Conservation (phyloP, 495 filamentous ascomycete genomes). For the Parathielavia hyrcaniae region DNA sequence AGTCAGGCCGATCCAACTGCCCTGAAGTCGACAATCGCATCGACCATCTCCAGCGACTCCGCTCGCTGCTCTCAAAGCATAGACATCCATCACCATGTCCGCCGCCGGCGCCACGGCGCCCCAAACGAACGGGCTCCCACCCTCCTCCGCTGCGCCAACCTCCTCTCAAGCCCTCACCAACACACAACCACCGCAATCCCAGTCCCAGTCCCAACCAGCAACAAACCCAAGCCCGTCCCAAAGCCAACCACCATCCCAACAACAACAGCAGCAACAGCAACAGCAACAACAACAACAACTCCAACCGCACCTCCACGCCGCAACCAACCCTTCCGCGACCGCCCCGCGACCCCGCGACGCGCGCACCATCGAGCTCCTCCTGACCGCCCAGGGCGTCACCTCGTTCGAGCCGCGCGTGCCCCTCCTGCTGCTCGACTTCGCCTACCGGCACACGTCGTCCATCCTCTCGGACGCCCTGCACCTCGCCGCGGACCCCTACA, state of each 20-base stretch:
- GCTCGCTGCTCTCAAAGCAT: neutral
- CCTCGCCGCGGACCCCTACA: conserved; percentile 58
- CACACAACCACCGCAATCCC: conserved; percentile 35
- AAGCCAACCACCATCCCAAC: conserved; percentile 30
- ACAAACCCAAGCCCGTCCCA: conserved; percentile 31
- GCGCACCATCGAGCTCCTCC: conserved; percentile 82
- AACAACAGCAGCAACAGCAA: conserved; percentile 23
- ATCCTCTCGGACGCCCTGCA: conserved; percentile 61
- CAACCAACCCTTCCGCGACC: conserved; percentile 42
- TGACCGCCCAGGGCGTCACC: conserved; percentile 78
- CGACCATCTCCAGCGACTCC: neutral
- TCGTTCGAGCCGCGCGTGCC: conserved; percentile 92
- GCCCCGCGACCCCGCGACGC: conserved; percentile 82
- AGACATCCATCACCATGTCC: conserved; percentile 9
- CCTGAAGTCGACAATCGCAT: neutral
- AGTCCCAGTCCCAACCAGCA: conserved; percentile 20
- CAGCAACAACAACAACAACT: conserved; percentile 26
- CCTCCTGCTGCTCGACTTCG: conserved; percentile 90
- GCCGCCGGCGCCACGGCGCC: conserved; percentile 24
- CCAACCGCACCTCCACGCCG: neutral
- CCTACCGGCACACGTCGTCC: conserved; percentile 72
- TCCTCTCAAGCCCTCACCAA: conserved; percentile 34
- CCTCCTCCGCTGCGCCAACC: conserved; percentile 27
- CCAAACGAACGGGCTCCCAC: conserved; percentile 40
- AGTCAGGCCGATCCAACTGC: neutral